Evolutionary conservation across 225 moss, liverwort and hornwort species (phyloP), one percentile per base, ranked within the genome.

Genomic region (Marchantia polymorpha): DNA sequence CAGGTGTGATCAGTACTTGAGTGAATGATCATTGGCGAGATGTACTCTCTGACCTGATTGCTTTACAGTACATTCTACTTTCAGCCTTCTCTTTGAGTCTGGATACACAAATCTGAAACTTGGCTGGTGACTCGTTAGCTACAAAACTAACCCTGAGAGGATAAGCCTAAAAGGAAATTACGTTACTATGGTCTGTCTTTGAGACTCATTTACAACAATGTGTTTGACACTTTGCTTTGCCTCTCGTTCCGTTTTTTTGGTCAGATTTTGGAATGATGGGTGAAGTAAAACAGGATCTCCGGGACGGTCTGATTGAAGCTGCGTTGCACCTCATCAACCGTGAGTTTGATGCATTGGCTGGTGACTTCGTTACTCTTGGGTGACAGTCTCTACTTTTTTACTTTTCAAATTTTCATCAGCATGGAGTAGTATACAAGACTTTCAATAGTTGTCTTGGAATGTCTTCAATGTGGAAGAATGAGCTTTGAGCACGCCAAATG

Each of bases 241-340:
- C 7, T 29, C 54, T 29, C n/a, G 56, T 17, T 39, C 39, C 39
- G 39, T 39, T 39, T 39, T 2, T 39, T 39, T 39, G 58, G 69
- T 73, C 90, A 96, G 97, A 97, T 85, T 97, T 97, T 86, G 97
- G 97, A 83, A 97, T 97, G 97, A 97, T 97, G 97, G 97, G 97
- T 79, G 94, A 97, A 89, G 93, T 97, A 80, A 88, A 89, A 81
- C 89, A 92, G 84, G 87, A 93, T 75, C 83, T 92, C 31, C 85
- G 97, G 81, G 89, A 97, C 83, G 97, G 93, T 69, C 73, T 97
- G 73, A 87, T 94, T 66, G 94, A 97, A 82, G 97, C 94, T 73
- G 93, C 94, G 7, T 89, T 97, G 49, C 97, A 97, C 80, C 93
- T 97, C 80, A 93, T 97, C 66, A 94, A 97, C 82, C 91, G 92